Conservation (phyloP, 1,284 basidiomycete genomes). For the Ceratorhiza oryzae-sativae region DNA sequence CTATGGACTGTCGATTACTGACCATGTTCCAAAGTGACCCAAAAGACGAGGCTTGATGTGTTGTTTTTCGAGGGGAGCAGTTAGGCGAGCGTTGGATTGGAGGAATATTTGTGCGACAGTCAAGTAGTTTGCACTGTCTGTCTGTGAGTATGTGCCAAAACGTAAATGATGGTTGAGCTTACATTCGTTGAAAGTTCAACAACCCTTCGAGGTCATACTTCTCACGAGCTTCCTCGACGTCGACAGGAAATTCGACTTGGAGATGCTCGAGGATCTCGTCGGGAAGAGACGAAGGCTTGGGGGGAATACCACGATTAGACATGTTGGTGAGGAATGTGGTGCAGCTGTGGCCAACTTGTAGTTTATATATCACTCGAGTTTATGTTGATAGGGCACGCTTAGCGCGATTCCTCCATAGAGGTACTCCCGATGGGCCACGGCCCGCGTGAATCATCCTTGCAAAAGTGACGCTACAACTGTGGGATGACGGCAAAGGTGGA, state of each 20-base stretch:
- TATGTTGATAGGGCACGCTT: neutral
- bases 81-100: conserved; percentile 72
- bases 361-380: neutral
- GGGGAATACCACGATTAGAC: conserved; percentile 43
- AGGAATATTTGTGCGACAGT: conserved; percentile 74
- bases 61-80: conserved; percentile 62
- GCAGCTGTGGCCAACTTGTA: neutral
- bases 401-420: neutral
- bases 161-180: conserved; percentile 42
- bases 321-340: neutral
- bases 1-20: conserved; percentile 1
- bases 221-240: conserved; percentile 44
- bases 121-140: conserved; percentile 46
- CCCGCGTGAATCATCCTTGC: neutral
- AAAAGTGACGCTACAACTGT: neutral
- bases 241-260: conserved; percentile 51
- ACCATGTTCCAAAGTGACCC: conserved; percentile 74
- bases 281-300: conserved; percentile 51
- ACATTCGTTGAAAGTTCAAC: conserved; percentile 53
- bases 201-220: conserved; percentile 52
- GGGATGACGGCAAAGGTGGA: too few relatives aligned
- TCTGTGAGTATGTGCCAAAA: neutral
- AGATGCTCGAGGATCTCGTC: conserved; percentile 49
- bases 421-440: neutral
- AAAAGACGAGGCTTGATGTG: conserved; percentile 83